Conservation (phyloP, 2,329 filamentous ascomycete species). For the Colletotrichum coccodes region DNA sequence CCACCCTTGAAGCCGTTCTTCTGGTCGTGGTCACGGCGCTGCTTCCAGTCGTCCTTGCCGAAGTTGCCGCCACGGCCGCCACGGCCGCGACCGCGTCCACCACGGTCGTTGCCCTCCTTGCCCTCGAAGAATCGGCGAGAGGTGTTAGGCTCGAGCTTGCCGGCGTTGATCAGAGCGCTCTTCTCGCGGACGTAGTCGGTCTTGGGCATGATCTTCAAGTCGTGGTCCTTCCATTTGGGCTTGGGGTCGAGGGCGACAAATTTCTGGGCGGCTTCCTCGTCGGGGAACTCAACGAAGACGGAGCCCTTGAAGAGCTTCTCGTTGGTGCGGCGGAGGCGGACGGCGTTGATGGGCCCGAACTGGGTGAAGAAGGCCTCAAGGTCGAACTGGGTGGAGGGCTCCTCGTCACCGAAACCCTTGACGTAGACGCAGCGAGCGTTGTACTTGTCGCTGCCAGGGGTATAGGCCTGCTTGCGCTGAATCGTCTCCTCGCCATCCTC, state of each 20-base stretch:
- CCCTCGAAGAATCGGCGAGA: conserved; percentile 61
- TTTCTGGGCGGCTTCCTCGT: conserved; percentile 79
- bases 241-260: conserved; percentile 85
- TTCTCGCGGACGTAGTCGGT: conserved; percentile 86
- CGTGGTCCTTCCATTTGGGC: conserved; percentile 85
- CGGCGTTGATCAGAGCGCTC: conserved; percentile 75
- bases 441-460: conserved; percentile 69
- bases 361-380: conserved; percentile 91
- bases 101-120: conserved; percentile 42
- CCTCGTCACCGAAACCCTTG: conserved; percentile 92
- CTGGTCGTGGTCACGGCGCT: conserved; percentile 70
- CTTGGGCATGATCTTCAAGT: conserved; percentile 88
- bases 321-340: conserved; percentile 84
- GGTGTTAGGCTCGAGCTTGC: conserved; percentile 71
- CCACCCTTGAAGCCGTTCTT: conserved; percentile 64
- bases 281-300: conserved; percentile 92
- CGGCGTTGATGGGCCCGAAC: conserved; percentile 81
- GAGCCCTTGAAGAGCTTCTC: conserved; percentile 91
- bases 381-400: conserved; percentile 88
- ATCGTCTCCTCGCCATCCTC: conserved; percentile 77
- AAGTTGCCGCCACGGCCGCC: conserved; percentile 50
- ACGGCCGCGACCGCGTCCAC: conserved; percentile 45
- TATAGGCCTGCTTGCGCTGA: conserved; percentile 79
- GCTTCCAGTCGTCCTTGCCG: conserved; percentile 68
- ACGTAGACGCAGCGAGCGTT: conserved; percentile 85